Conservation (phyloP, 305 asterid genomes). For the Fraxinus sp. region DNA sequence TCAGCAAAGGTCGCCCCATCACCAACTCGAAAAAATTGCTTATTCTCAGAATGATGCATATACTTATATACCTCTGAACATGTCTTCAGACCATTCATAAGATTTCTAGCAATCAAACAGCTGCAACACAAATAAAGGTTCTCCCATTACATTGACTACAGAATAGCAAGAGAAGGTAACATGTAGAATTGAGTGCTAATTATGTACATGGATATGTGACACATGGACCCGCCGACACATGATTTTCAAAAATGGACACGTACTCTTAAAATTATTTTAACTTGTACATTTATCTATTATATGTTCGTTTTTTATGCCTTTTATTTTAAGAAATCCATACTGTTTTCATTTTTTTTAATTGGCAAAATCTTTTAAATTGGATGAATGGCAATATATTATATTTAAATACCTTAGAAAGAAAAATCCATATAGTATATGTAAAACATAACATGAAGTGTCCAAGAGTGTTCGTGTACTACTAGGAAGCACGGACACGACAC, state of each 20-base stretch:
- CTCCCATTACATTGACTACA: conserved; percentile 25
- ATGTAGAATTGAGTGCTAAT: conserved; percentile 7
- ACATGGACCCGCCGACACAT: neutral
- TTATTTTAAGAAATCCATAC: neutral
- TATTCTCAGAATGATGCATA: conserved; percentile 73
- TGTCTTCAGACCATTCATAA: conserved; percentile 81
- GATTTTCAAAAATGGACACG: neutral
- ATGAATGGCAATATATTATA: neutral
- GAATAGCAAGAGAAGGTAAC: conserved; percentile 1
- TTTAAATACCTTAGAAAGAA: neutral
- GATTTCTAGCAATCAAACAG: conserved; percentile 91
- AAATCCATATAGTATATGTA: neutral
- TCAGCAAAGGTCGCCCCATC: conserved; percentile 51
- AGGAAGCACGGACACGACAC: neutral
- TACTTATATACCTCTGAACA: conserved; percentile 77
- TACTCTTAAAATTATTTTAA: neutral
- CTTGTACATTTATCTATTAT: neutral
- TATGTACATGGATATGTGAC: neutral
- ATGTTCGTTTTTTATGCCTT: neutral
- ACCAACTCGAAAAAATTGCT: conserved; percentile 43
- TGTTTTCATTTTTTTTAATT: neutral
- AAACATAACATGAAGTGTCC: neutral
- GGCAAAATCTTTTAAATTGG: neutral
- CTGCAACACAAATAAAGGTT: conserved; percentile 50
- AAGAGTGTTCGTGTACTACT: neutral